Base-by-base conservation (phyloP, 805 yeast species). In the Metschnikowia dekortorum region DNA sequence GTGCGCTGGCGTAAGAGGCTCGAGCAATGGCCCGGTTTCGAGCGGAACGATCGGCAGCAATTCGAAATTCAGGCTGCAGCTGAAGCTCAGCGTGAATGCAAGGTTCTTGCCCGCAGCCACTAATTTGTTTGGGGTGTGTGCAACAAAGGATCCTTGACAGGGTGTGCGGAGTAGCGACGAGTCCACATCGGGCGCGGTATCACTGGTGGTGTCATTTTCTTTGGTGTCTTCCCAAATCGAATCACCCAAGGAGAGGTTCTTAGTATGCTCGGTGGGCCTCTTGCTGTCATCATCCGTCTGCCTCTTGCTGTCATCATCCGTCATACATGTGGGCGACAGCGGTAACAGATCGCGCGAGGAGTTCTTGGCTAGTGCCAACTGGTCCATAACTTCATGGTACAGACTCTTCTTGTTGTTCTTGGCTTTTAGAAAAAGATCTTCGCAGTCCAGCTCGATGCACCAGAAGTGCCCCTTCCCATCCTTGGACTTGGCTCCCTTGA, bases 391-490 rank as follows among this genome's bases (percentile, higher is more conserved):
- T 54, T 73, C 77, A 47, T 71, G 75, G 57, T 68, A 71, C 44
- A 70, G 67, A 50, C 69, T 62, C 52, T 70, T 70, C 59, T 79
- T 81, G 44, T 73, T 73, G 49, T 76, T 71, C 60, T 82, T 80
- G 4, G 79, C 83, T 61, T 82, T 85, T 60, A 87, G 75, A 60
- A 92, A 92, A 64, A 84, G 87, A 58, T 81, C 80, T 65, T 91
- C 97, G 61, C 76, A 81, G 5, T 96, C 96, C n/a, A 80, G 73
- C 53, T 84, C 87, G 46, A 92, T 87, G 59, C 85, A 82, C 99
- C 99, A 92, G 67, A 85, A 92, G 70, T 91, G 96, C 32, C 94
- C 94, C 65, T 87, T 87, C 7, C 92, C 90, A 69, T 87, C 95
- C 58, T 87, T 85, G 10, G 97, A 91, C 65, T 91, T 86, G 57